Base-by-base conservation (phyloP, 2,329 filamentous ascomycete genomes). In the Aspergillus aculeatus region DNA sequence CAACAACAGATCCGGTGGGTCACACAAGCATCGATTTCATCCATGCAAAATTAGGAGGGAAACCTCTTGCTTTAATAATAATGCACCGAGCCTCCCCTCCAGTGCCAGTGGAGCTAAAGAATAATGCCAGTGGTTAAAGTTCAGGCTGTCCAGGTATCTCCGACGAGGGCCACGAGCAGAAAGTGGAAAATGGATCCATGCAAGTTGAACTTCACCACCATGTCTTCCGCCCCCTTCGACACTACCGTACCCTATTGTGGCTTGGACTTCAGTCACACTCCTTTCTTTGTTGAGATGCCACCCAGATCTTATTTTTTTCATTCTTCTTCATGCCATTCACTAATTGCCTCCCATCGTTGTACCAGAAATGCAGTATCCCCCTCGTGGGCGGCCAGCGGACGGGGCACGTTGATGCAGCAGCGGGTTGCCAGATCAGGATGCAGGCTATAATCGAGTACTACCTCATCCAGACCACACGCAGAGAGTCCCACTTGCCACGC, bases 401-500 rank as follows among this genome's bases (percentile, higher is more conserved):
- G 23, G 48, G 48, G 23, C 48, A 47, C 26, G 44, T 29, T 31
- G 53, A 55, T 48, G 26, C 41, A 47, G 41, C 38, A 55, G 23
- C 29, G 53, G 53, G 41, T 47, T 50, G 52, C 56, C 61, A 47
- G 61, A 63, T 63, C 58, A 61, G 53, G 52, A 54, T 31, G 48
- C 48, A 47, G 41, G 4, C 19, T 47, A 19, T 31, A 47, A n/a
- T 23, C 31, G 23, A 32, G 38, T 54, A 54, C 52, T 47, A 55
- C 53, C 53, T 48, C 47, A 55, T 21, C 21, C 53, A 29, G 19
- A 48, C 41, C 24, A 47, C 53, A 44, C 14, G 31, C 5, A 54
- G 50, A 54, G 21, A 44, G 31, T 5, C 32, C 59, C 53, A 62
- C 54, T 64, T 50, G 62, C 56, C 59, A 62, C 56, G 56, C 56